phyloP scores from a whole-genome alignment of 306 rosid species.

The Cercis canadensis region DNA sequence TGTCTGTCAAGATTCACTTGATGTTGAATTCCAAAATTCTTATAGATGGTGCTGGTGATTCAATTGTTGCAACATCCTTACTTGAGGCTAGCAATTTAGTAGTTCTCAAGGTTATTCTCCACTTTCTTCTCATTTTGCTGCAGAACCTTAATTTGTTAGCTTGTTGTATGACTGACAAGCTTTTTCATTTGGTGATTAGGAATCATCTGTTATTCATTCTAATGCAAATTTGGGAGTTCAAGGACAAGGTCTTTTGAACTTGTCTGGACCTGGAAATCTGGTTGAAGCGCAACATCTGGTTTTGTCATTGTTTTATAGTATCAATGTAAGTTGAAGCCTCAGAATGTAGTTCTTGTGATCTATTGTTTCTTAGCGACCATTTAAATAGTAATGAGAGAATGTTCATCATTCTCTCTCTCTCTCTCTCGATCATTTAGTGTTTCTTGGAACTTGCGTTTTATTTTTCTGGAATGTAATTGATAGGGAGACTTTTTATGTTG shows the following conservation, averaged over 20 bases:
- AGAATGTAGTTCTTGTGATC: conserved; percentile 12
- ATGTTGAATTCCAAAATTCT: conserved; percentile 91
- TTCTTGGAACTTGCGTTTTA: too few species aligned
- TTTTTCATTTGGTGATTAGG: conserved; percentile 58
- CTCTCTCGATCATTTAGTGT: too few species aligned
- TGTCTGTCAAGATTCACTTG: conserved; percentile 92
- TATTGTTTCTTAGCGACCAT: conserved; percentile 24
- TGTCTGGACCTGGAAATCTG: conserved; percentile 92
- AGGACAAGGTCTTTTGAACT: conserved; percentile 93
- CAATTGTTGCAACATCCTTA: conserved; percentile 80
- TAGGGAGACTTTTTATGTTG: too few species aligned
- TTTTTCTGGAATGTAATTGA: too few species aligned
- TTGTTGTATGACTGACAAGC: conserved; percentile 38
- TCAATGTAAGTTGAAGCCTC: conserved; percentile 64
- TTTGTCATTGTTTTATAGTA: conserved; percentile 79
- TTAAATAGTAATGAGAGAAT: conserved; percentile 16
- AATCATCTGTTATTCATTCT: conserved; percentile 87
- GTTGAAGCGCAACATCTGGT: conserved; percentile 88
- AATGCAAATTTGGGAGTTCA: conserved; percentile 95
- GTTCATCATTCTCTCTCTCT: too few species aligned
- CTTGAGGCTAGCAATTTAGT: conserved; percentile 94
- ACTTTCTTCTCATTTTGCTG: conserved; percentile 29
- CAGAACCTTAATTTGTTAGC: conserved; percentile 34
- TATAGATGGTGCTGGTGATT: conserved; percentile 73
- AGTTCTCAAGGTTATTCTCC: conserved; percentile 76